phyloP scores from a whole-genome alignment of 768 basidiomycete genomes.

The Leccinum rimulosum region DNA sequence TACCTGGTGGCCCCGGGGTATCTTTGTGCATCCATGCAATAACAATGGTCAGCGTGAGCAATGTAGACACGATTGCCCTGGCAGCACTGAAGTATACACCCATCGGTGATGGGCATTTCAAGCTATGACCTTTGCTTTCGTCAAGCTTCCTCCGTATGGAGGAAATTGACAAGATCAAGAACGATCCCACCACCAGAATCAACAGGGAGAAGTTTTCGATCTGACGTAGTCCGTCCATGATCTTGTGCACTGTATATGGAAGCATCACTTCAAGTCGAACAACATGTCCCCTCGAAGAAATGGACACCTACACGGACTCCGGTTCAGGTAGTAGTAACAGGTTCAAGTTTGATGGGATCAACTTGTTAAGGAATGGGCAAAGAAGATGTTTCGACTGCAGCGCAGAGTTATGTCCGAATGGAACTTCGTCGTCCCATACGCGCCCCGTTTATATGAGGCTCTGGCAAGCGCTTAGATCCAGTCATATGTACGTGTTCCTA shows the following conservation, averaged over 20 bases:
- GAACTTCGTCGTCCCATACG: not conserved
- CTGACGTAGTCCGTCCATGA: not conserved
- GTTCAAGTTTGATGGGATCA: not conserved
- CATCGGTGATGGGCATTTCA: not conserved
- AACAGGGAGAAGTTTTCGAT: not conserved
- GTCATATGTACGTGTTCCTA: not conserved
- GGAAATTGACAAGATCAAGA: conserved; percentile 1
- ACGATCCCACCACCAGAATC: not conserved
- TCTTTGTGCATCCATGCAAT: conserved; percentile 1
- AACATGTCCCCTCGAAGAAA: not conserved
- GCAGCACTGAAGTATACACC: not conserved
- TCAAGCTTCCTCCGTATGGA: not conserved
- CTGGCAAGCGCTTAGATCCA: too few species aligned
- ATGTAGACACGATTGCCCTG: not conserved
- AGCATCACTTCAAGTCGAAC: not conserved
- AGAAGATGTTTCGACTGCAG: not conserved
- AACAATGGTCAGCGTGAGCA: not conserved
- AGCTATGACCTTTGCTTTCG: not conserved
- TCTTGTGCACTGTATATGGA: not conserved
- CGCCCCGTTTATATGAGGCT: not conserved
- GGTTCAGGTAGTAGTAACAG: not conserved
- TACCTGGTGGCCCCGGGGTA: not conserved
- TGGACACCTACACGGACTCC: not conserved
- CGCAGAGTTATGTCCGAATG: not conserved
- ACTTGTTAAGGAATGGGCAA: too few species aligned